These are phyloP conservation scores for Elongisporangium anandrum DNA, from an alignment of 352 stramenopile genomes.

Conservation along the genomic window DNA sequence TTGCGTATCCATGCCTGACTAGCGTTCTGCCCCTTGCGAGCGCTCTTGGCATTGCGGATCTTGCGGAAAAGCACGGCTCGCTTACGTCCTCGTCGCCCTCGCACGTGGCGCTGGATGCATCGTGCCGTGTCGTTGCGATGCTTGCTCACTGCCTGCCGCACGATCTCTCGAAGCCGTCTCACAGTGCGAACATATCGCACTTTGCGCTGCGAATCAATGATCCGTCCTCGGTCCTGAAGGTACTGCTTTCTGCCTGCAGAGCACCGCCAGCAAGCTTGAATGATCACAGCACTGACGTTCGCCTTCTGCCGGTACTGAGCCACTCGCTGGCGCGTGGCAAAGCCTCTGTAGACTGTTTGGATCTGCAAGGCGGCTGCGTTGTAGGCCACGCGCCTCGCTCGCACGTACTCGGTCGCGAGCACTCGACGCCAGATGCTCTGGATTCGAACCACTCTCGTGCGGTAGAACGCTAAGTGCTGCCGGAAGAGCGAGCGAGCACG, in stretches of 20 bases:
- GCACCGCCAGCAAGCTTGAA: constrained; percentile 44
- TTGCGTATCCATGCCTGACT: constrained; percentile 42
- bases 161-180: constrained; percentile 18
- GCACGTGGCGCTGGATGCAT: constrained; percentile 37
- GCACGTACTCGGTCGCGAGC: constrained; percentile 25
- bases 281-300: constrained; percentile 14
- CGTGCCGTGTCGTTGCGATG: constrained; percentile 24
- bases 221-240: constrained; percentile 13
- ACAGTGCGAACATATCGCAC: constrained; percentile 31
- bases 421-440: constrained; percentile 44
- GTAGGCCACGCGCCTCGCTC: constrained; percentile 20
- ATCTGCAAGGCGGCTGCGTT: constrained; percentile 25
- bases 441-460: constrained; percentile 23
- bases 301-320: constrained; percentile 20
- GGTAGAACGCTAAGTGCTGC: constrained; percentile 36
- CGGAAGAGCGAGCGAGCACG: constrained; percentile 23
- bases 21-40: constrained; percentile 49
- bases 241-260: constrained; percentile 18
- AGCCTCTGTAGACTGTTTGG: constrained; percentile 38
- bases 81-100: constrained; percentile 42
- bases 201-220: constrained; percentile 38
- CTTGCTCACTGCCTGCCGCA: constrained; percentile 17
- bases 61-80: constrained; percentile 61
- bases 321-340: constrained; percentile 23
- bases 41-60: constrained; percentile 47